Base-by-base conservation (phyloP, 345 rosid species). In the Passiflora organensis region DNA sequence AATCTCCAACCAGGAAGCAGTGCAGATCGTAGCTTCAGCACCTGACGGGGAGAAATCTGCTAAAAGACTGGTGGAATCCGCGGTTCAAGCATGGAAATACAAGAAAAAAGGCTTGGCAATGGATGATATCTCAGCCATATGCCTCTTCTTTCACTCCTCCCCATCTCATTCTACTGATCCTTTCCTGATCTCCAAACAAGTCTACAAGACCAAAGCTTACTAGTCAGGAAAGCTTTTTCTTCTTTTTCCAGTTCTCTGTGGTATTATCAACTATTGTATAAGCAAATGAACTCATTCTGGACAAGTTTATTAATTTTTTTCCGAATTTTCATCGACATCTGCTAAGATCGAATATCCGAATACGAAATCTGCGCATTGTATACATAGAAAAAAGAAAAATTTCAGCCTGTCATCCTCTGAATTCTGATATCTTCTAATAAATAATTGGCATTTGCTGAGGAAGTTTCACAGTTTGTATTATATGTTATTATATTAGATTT, bases 61-160 rank as follows among this genome's bases (percentile, higher is more conserved):
- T 0, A 85, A 83, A 72, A 79, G 48, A 56, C 66, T 91, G 56
- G 95, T 85, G 58, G 70, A 91, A 74, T 67, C 70, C 48, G 98
- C 95, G 1, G 76, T 50, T 57, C 66, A 62, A 0, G 93, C 86
- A 19, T 88, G 93, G 95, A 87, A 81, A 68, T 73, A 63, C 42
- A 87, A 78, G 78, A 83, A 72, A 64, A 71, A 71, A 50, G 86
- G 82, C 54, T 63, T 82, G 1, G 93, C 87, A 44, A 76, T 76
- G 82, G 98, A 84, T 71, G 98, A 91, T 60, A 82, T 88, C 34
- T 83, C 98, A 32, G 96, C 78, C 49, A 76, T 85, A 43, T 91
- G 95, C 64, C 88, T 88, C 71, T 91, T 86, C 80, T 78, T 87
- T 58, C 80, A 74, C 65, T 43, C 70, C 2, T 16, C 59, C 24